Base-by-base conservation (phyloP, 441 rosid genomes). In the Syzygium malaccense region DNA sequence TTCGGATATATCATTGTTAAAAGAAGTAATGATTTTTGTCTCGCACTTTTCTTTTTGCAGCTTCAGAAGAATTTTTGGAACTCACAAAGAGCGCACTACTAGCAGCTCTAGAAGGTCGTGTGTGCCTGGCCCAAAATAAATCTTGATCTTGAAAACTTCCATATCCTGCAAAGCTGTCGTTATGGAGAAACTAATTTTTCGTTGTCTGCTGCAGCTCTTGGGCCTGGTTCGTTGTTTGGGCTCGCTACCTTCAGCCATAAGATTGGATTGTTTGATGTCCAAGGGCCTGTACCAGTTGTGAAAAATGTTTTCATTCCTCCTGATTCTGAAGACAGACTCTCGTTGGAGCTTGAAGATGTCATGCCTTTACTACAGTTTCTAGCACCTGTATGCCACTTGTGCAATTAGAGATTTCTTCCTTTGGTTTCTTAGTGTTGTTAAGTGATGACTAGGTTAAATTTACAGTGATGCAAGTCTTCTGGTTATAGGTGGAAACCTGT, bases 31-130 rank as follows among this genome's bases (percentile, higher is more conserved):
- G 13, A 75, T 20, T 20, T 20, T 87, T 86, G 18, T 84, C 49
- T 49, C 85, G 49, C 64, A 55, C 64, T 51, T 90, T n/a, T 88
- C 86, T 41, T 25, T 85, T 85, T 94, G 92, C 96, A 98, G 98
- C 99, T 89, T 97, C 99, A 45, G 99, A 97, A 90, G 99, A 98
- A 66, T 97, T 98, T 93, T 92, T 98, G 95, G 99, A 97, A 93
- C 99, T 97, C 56, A 95, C 97, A 12, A 97, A 96, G 92, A 97
- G 99, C 91, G 96, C 99, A 28, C 92, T 97, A 89, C 94, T 94
- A 92, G 99, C 99, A 5, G 96, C 98, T 85, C 91, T 97, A 89
- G 99, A 97, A 98, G 99, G 99, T 98, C 87, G 86, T 56, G 86
- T 85, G 78, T 86, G 88, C 79, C 30, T 85, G 37, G 41, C 51